Percentiles rank a stretch among this genome's conserved stretches.
These are phyloP conservation scores for Tritrichomonas foetus DNA, from an alignment of 208 protist genomes.

Conservation along the genomic window DNA sequence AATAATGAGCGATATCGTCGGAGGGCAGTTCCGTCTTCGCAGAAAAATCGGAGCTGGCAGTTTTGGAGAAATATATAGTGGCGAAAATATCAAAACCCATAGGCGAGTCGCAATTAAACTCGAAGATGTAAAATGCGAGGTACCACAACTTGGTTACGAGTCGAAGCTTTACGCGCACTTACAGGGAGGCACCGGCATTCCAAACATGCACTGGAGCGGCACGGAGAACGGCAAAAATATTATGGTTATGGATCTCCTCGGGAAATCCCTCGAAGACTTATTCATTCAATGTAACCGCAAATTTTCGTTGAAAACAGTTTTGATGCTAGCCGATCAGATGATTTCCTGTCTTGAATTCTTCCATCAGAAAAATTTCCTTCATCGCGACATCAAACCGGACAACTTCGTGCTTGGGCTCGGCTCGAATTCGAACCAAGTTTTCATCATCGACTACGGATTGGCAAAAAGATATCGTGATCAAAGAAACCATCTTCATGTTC, in stretches of 20 bases:
- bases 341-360: conserved; percentile 50
- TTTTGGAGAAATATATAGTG: conserved; percentile 79
- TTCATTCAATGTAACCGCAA: conserved; percentile 77
- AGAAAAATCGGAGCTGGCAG: conserved; percentile 94
- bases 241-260: conserved; percentile 95
- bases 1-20: conserved; percentile 74
- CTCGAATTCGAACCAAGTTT: conserved; percentile 59
- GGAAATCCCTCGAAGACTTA: conserved; percentile 90
- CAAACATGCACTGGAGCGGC: conserved; percentile 82
- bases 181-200: conserved; percentile 76
- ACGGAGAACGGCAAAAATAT: conserved; percentile 95
- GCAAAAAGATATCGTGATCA: conserved; percentile 97
- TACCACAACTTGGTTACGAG: conserved; percentile 92
- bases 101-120: conserved; percentile 58
- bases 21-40: conserved; percentile 77
- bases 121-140: conserved; percentile 63
- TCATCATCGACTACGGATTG: conserved; percentile 67
- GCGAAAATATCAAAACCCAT: conserved; percentile 62
- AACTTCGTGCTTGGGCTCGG: neutral
- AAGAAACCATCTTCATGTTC: conserved; percentile 93
- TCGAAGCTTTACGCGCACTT: conserved; percentile 79
- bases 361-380: conserved; percentile 13
- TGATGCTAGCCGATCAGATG: conserved; percentile 93
- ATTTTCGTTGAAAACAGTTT: conserved; percentile 93
- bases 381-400: neutral